A percentile compares a stretch with the other conserved stretches of the same genome.
Evolutionary conservation across 176 grass and related monocot genomes (phyloP).

Genomic region (Phyllostachys edulis): DNA sequence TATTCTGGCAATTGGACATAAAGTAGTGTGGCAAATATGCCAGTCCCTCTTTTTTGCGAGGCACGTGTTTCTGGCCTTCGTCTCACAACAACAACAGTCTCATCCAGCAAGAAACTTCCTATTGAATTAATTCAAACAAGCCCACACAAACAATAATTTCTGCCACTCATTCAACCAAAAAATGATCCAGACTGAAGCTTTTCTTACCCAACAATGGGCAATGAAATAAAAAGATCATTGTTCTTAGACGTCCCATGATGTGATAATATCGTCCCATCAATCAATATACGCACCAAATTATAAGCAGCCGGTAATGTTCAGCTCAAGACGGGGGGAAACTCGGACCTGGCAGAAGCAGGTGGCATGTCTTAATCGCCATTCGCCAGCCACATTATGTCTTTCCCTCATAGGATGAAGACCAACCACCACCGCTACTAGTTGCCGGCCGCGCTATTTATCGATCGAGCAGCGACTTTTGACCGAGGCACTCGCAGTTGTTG

Average conservation of each 20-base stretch:
- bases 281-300: not conserved
- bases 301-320: not conserved
- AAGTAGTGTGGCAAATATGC: no score
- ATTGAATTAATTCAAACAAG: not conserved
- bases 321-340: not conserved
- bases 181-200: not conserved
- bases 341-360: not conserved
- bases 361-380: constrained; percentile 13
- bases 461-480: constrained; percentile 5
- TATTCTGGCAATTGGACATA: no score
- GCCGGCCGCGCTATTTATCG: not conserved
- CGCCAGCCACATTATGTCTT: not conserved
- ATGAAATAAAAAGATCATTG: not conserved
- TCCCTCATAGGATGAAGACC: not conserved
- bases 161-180: not conserved
- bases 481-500: not conserved
- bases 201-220: not conserved
- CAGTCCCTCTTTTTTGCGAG: no score
- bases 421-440: not conserved
- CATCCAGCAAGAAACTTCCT: not conserved
- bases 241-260: not conserved
- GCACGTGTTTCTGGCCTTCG: no score
- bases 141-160: no score
- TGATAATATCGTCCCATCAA: not conserved
- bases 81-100: no score